Percentiles rank a stretch among this genome's conserved stretches.
phyloP scores from a whole-genome alignment of 495 filamentous ascomycete genomes.

The Hypoxylon lenormandii region DNA sequence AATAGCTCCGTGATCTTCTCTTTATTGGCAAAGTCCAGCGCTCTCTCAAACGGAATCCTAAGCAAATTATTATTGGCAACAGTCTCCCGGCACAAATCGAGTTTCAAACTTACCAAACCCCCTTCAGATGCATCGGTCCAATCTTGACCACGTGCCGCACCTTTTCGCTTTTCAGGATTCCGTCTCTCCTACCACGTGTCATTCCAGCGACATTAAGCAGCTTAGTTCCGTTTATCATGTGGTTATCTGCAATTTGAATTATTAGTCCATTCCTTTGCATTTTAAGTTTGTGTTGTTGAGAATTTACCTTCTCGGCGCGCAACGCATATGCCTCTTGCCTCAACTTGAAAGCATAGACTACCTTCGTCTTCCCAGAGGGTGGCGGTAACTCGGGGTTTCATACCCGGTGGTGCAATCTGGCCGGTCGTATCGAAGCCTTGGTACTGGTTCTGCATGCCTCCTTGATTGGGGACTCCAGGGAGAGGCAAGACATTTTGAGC shows the following conservation, averaged over 20 bases:
- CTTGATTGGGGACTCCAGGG: slow-evolving; percentile 68
- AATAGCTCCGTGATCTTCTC: slow-evolving; percentile 97
- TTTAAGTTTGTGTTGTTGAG: slow-evolving; percentile 6
- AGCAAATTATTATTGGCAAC: slow-evolving; percentile 14
- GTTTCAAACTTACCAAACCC: slow-evolving; percentile 83
- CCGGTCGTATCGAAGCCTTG: slow-evolving; percentile 86
- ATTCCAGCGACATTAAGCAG: slow-evolving; percentile 96
- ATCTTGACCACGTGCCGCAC: slow-evolving; percentile 97
- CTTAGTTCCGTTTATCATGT: slow-evolving; percentile 99
- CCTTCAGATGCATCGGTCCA: slow-evolving; percentile 98
- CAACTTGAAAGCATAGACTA: slow-evolving; percentile 96
- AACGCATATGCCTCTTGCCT: slow-evolving; percentile 95
- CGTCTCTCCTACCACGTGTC: slow-evolving; percentile 94
- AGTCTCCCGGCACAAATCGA: slow-evolving; percentile 4
- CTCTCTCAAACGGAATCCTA: slow-evolving; percentile 97
- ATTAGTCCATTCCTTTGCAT: slow-evolving; percentile 33
- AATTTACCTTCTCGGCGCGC: slow-evolving; percentile 90
- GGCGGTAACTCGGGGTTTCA: slow-evolving; percentile 97
- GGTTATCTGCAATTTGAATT: slow-evolving; percentile 76
- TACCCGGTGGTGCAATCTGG: slow-evolving; percentile 93
- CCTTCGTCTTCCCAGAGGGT: slow-evolving; percentile 99
- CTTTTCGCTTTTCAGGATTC: slow-evolving; percentile 98
- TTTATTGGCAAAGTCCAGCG: slow-evolving; percentile 97
- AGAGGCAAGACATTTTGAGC: slow-evolving; percentile 73
- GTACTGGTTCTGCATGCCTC: slow-evolving; percentile 64